Conservation (phyloP, 2,329 filamentous ascomycete species). For the Fusarium caatingaense region DNA sequence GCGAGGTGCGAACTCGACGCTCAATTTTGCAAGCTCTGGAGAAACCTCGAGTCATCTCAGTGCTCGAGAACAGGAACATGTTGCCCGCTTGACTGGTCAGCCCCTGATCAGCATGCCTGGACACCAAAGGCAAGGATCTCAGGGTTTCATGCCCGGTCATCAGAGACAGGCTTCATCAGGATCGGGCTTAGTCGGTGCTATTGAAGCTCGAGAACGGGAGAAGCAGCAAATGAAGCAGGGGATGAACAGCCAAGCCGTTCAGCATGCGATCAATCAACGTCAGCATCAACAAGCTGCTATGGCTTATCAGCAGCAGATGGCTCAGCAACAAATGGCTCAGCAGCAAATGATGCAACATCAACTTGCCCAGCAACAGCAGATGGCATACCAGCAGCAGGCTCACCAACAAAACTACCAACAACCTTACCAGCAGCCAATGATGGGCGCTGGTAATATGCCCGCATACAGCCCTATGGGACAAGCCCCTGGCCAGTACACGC, state of each 20-base stretch:
- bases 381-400: conserved; percentile 62
- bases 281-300: conserved; percentile 35
- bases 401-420: conserved; percentile 46
- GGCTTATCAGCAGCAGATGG: conserved; percentile 61
- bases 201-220: conserved; percentile 83
- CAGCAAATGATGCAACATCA: conserved; percentile 44
- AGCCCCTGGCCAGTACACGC: conserved; percentile 37
- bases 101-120: conserved; percentile 77
- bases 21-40: conserved; percentile 59
- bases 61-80: conserved; percentile 87
- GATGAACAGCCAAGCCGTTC: conserved; percentile 57
- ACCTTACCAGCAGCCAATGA: conserved; percentile 40
- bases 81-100: conserved; percentile 83
- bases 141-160: conserved; percentile 68
- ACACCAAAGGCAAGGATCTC: conserved; percentile 61
- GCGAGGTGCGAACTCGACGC: conserved; percentile 64
- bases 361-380: conserved; percentile 48
- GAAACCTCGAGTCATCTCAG: conserved; percentile 71
- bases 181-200: conserved; percentile 78
- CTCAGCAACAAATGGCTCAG: conserved; percentile 53
- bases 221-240: conserved; percentile 77
- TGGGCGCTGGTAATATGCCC: conserved; percentile 43
- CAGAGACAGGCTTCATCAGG: conserved; percentile 63
- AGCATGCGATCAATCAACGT: conserved; percentile 38
- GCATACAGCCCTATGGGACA: conserved; percentile 44